Evolutionary conservation across 2,329 filamentous ascomycete genomes (phyloP).

Genomic region (Alternaria longipes): DNA sequence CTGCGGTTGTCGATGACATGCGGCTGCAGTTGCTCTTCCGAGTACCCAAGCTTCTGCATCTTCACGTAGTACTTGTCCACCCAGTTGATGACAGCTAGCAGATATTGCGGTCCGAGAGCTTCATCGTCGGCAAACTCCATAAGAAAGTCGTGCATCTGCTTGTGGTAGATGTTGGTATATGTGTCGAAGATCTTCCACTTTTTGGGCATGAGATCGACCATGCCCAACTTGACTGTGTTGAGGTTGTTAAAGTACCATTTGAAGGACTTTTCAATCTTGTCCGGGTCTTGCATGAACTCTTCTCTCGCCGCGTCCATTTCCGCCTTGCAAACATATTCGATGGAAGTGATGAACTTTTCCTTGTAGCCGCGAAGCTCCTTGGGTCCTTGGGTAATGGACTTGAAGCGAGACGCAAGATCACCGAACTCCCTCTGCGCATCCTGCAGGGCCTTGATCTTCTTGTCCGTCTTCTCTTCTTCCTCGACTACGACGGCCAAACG

Average conservation of each 20-base stretch:
- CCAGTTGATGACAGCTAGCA: slow-evolving; percentile 93
- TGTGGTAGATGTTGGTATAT: slow-evolving; percentile 90
- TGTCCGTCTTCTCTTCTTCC: slow-evolving; percentile 95
- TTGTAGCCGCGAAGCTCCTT: slow-evolving; percentile 96
- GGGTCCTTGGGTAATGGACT: slow-evolving; percentile 92
- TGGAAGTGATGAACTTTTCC: slow-evolving; percentile 87
- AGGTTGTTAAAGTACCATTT: slow-evolving; percentile 99
- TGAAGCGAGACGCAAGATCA: slow-evolving; percentile 91
- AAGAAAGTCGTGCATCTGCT: slow-evolving; percentile 94
- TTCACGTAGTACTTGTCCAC: slow-evolving; percentile 95
- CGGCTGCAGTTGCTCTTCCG: slow-evolving; percentile 77
- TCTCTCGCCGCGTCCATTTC: slow-evolving; percentile 78
- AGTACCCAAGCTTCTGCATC: slow-evolving; percentile 88
- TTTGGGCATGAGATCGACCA: slow-evolving; percentile 90
- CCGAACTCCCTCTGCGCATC: slow-evolving; percentile 96
- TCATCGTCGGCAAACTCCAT: slow-evolving; percentile 83
- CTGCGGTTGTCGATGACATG: slow-evolving; percentile 92
- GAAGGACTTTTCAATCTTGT: slow-evolving; percentile 83
- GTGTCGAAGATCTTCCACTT: slow-evolving; percentile 96
- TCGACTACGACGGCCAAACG: slow-evolving; percentile 91
- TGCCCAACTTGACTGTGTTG: slow-evolving; percentile 91
- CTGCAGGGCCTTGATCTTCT: slow-evolving; percentile 87
- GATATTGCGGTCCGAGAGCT: slow-evolving; percentile 83
- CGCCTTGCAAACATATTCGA: slow-evolving; percentile 75
- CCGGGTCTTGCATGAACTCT: slow-evolving; percentile 83